Evolutionary conservation across 1,284 basidiomycete genomes (phyloP).

Genomic region (Ganoderma multipileum): DNA sequence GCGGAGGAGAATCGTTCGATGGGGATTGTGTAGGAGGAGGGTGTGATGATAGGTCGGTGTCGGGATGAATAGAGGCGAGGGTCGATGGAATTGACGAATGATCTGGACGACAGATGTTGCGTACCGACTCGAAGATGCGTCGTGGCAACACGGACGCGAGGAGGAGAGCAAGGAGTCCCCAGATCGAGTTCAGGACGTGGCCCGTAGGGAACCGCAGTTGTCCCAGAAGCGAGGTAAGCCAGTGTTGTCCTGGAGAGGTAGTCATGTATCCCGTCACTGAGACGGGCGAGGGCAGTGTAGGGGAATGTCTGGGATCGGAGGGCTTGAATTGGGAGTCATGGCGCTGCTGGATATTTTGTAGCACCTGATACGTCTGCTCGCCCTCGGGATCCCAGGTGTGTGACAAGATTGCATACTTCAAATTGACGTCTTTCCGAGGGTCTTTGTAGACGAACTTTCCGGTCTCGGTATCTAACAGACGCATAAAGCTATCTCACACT

Average conservation of each 20-base stretch:
- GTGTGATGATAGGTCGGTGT: not conserved
- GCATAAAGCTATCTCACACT: not conserved
- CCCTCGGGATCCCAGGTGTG: constrained; percentile 1
- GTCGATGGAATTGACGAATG: not conserved
- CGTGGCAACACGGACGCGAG: not conserved
- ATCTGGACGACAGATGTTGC: not conserved
- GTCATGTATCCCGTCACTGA: not conserved
- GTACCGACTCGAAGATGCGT: not conserved
- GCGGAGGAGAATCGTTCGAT: not conserved
- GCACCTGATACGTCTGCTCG: constrained; percentile 1
- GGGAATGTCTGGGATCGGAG: not conserved
- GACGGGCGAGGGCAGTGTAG: not conserved
- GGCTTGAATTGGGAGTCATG: not conserved
- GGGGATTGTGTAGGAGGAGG: not conserved
- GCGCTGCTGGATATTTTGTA: not conserved
- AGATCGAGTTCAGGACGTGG: not conserved
- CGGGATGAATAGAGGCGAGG: not conserved
- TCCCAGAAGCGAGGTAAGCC: not conserved
- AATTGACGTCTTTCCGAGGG: not conserved
- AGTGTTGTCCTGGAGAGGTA: not conserved
- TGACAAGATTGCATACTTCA: constrained; percentile 8
- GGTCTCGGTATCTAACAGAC: not conserved
- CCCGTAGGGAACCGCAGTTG: not conserved
- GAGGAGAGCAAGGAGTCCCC: no score
- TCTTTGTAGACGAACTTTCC: constrained; percentile 2